Evolutionary conservation across 345 rosid species (phyloP).

Genomic region (Cardamine chenopodiifolia): DNA sequence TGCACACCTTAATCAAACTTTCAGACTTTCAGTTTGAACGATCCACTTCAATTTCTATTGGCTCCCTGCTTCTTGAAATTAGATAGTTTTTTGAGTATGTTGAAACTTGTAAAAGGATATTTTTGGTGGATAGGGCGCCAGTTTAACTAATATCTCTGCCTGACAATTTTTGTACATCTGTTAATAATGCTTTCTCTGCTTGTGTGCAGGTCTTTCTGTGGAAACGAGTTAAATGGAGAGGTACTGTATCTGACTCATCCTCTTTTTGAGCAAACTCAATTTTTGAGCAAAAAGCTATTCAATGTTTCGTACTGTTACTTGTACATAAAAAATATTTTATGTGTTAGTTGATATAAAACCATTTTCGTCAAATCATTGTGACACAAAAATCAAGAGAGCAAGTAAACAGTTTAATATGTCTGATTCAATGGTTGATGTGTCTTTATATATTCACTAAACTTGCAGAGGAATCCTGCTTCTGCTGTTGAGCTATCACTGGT

Average conservation of each 20-base stretch:
- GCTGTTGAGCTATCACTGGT: conserved; percentile 74
- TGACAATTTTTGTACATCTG: conserved; percentile 8
- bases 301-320: not conserved
- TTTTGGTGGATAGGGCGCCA: not conserved
- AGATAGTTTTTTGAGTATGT: not conserved
- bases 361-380: not conserved
- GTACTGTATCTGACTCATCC: conserved; percentile 44
- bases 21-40: not conserved
- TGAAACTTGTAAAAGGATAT: conserved; percentile 1
- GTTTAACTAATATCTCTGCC: not conserved
- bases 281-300: conserved; percentile 8
- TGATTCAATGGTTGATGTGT: conserved; percentile 13
- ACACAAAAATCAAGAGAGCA: not conserved
- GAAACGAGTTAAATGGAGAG: conserved; percentile 68
- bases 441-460: conserved; percentile 19
- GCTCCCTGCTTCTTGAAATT: not conserved
- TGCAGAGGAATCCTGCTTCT: conserved; percentile 65
- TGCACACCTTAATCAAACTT: not conserved
- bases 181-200: conserved; percentile 35
- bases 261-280: conserved; percentile 13
- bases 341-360: not conserved
- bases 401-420: conserved; percentile 11
- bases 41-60: not conserved
- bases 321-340: not conserved
- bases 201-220: conserved; percentile 70